Evolutionary conservation across 225 moss, liverwort and hornwort genomes (phyloP), one percentile per base, ranked within the genome.

Genomic region (Pseudisothecium myosuroides): DNA sequence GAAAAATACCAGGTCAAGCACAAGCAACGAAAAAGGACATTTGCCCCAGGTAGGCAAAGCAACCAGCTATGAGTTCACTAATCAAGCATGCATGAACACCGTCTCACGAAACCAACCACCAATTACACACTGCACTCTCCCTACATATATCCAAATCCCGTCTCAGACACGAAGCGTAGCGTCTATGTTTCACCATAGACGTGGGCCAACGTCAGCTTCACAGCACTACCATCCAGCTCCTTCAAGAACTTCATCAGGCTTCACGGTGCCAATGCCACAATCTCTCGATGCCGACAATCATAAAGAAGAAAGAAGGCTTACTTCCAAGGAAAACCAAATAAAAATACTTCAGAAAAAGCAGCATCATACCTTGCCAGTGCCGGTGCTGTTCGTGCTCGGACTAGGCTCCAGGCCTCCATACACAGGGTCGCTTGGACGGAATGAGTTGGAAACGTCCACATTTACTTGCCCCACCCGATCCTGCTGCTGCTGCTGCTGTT

Each of bases 371-470:
- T 95, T 96, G 90, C 95, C 95, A 80, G 96, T 95, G 83, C 95
- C 96, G 62, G 95, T 93, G 88, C 94, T 95, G 78, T 94, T 95
- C 59, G 96, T 95, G 93, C 96, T 92, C 39, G 93, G 94, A 85
- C 92, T 90, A 61, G 94, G 95, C 91, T 94, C 93, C 68, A 93
- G 84, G 76, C 90, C 88, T 87, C 92, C 93, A 80, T 93, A 92
- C 47, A 99, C 95, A 92, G 96, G 96, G 89, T 99, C 99, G 88
- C 90, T 97, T 34, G 93, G 88, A 78, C 99, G 97, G 88, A 97
- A 99, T 76, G 99, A 95, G 89, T 94, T 97, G 41, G 95, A 94
- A 45, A 96, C 97, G 90, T 99, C 99, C 58, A 97, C 97, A 71
- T 96, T 89, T 72, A 94, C 96, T 90, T 92, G 96, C 58, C 93